phyloP scores from a whole-genome alignment of 75 land plant genomes.

The Picea sitchensis region DNA sequence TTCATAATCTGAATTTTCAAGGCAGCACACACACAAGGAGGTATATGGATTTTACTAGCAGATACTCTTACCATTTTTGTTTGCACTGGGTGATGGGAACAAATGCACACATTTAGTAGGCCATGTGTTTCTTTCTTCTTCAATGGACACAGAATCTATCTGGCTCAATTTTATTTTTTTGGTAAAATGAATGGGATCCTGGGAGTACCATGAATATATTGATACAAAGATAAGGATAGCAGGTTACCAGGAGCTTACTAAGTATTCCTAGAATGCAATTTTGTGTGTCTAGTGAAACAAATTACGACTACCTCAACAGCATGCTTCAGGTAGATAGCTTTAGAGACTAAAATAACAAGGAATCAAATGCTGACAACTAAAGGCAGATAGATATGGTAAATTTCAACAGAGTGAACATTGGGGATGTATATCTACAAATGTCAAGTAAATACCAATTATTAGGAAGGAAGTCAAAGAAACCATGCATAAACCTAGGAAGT shows the following conservation, averaged over 20 bases:
- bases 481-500: background rate
- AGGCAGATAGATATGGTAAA: background rate
- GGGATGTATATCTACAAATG: background rate
- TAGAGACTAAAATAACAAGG: background rate
- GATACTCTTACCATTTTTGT: too few species aligned
- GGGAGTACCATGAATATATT: background rate
- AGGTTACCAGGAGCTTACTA: background rate
- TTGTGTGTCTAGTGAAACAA: conserved; percentile 1
- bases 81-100: too few species aligned
- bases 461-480: background rate
- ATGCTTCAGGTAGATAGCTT: background rate
- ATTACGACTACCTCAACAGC: background rate
- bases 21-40: background rate
- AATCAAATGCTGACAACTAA: background rate
- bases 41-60: too few species aligned
- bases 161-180: background rate
- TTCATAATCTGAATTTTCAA: background rate
- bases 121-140: too few species aligned
- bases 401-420: background rate
- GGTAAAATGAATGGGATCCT: background rate
- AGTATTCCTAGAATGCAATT: background rate
- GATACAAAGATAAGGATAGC: background rate
- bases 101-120: too few species aligned
- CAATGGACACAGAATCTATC: too few species aligned
- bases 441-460: background rate